Evolutionary conservation across 2,329 filamentous ascomycete genomes (phyloP).

Genomic region (Talaromyces pinophilus): DNA sequence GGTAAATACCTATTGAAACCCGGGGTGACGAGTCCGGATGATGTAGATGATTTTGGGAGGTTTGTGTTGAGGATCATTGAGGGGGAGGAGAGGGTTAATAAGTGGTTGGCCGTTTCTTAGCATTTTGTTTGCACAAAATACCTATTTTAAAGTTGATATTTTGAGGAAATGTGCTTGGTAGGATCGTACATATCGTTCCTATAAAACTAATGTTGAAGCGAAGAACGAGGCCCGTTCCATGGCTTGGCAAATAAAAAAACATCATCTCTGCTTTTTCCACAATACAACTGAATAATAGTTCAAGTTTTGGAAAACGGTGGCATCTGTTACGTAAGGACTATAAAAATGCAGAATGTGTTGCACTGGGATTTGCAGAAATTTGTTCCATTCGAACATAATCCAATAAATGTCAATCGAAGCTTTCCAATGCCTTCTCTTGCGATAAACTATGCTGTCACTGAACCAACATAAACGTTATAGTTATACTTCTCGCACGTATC

Average conservation of each 20-base stretch:
- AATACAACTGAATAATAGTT: background rate
- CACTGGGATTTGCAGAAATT: background rate
- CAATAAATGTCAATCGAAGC: background rate
- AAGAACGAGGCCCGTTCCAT: background rate
- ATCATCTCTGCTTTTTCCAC: background rate
- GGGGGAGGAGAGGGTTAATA: conserved; percentile 13
- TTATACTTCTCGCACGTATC: conserved; percentile 35
- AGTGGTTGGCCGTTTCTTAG: conserved; percentile 15
- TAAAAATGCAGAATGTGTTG: background rate
- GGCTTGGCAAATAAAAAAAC: background rate
- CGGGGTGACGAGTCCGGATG: conserved; percentile 8
- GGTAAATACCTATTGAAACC: conserved; percentile 1
- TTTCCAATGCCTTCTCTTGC: background rate
- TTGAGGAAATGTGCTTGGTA: too few species aligned
- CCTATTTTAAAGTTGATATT: background rate
- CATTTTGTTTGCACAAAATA: too few species aligned
- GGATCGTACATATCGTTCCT: too few species aligned
- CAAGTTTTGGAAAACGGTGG: background rate
- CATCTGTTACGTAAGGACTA: background rate
- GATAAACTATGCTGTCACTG: conserved; percentile 9
- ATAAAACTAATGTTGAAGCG: too few species aligned
- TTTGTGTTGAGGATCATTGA: conserved; percentile 20
- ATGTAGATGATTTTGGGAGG: conserved; percentile 23
- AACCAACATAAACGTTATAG: conserved; percentile 39
- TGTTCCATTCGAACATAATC: background rate